phyloP scores from a whole-genome alignment of 176 grass and related monocot species.

The Aegilops bicornis region DNA sequence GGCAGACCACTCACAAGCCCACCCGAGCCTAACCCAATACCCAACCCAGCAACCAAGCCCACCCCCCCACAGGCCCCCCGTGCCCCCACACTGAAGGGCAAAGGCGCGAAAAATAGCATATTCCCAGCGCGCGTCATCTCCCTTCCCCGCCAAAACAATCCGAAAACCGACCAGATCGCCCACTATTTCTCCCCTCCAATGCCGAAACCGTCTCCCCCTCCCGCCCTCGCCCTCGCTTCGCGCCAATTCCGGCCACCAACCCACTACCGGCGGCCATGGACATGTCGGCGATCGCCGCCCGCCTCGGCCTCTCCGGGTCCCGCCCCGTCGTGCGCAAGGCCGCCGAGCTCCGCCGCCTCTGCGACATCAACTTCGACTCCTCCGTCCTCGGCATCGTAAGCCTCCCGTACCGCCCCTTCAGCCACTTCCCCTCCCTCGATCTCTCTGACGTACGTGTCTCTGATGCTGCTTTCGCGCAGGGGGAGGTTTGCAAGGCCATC shows the following conservation, averaged over 20 bases:
- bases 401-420: neutral
- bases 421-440: neutral
- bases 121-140: conserved; percentile 31
- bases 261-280: conserved; percentile 52
- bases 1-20: too few relatives aligned
- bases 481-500: conserved; percentile 94
- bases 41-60: neutral
- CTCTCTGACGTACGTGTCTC: neutral
- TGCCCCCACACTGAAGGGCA: neutral
- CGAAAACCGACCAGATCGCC: conserved; percentile 23
- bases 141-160: conserved; percentile 45
- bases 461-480: conserved; percentile 37
- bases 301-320: conserved; percentile 61
- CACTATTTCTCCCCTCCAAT: conserved; percentile 33
- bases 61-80: neutral
- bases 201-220: conserved; percentile 3
- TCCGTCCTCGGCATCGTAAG: conserved; percentile 77
- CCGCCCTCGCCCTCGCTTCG: neutral
- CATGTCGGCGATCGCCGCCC: conserved; percentile 66
- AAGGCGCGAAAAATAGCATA: conserved; percentile 35
- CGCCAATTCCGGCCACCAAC: neutral
- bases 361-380: conserved; percentile 78
- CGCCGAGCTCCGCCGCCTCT: conserved; percentile 87
- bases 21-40: neutral
- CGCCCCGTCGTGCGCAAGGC: conserved; percentile 74